Percentiles rank a stretch among this genome's conserved stretches.
Conservation (phyloP, 805 yeast genomes). For the Komagataella mondaviorum region DNA sequence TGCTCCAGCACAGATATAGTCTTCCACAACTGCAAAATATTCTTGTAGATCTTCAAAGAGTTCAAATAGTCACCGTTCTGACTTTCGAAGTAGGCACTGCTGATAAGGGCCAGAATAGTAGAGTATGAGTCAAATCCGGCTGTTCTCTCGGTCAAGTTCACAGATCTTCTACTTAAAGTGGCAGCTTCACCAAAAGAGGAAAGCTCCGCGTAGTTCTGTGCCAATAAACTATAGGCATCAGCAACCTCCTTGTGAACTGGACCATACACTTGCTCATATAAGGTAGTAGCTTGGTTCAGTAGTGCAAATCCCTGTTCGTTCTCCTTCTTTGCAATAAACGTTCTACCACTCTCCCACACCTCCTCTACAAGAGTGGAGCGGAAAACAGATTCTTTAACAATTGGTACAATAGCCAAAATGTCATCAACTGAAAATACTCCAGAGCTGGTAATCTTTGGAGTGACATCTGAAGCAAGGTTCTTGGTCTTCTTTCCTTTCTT, state of each 20-base stretch:
- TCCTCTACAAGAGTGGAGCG: conserved; percentile 62
- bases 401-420: conserved; percentile 56
- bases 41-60: conserved; percentile 46
- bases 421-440: conserved; percentile 37
- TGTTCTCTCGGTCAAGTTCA: conserved; percentile 65
- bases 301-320: conserved; percentile 48
- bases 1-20: conserved; percentile 47
- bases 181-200: conserved; percentile 47
- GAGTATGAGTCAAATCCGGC: conserved; percentile 74
- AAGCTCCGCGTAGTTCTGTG: conserved; percentile 52
- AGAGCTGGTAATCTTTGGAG: conserved; percentile 19
- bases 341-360: conserved; percentile 52
- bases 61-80: conserved; percentile 43
- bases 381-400: conserved; percentile 59
- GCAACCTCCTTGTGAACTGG: conserved; percentile 69
- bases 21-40: conserved; percentile 48
- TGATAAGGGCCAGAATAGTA: conserved; percentile 55
- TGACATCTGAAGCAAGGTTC: conserved; percentile 5
- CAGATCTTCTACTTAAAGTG: conserved; percentile 52
- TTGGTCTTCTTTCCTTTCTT: conserved; percentile 19
- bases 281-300: conserved; percentile 53
- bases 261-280: conserved; percentile 80
- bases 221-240: conserved; percentile 47
- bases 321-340: conserved; percentile 22
- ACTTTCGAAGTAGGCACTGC: conserved; percentile 63